Conservation (phyloP, 164 flowering plant genomes). For the Hamamelis virginiana region DNA sequence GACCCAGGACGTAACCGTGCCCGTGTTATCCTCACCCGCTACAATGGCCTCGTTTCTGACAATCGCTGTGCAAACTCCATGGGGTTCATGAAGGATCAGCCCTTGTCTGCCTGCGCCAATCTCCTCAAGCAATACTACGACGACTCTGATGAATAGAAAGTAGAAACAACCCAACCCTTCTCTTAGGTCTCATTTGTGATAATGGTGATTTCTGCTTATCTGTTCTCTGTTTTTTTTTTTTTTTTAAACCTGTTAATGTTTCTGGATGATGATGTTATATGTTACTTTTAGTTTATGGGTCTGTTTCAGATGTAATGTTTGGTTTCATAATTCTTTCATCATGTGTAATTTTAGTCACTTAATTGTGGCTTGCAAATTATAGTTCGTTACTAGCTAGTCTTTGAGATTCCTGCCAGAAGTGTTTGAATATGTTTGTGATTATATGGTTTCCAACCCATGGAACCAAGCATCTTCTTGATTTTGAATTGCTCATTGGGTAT, state of each 20-base stretch:
- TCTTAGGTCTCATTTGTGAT: no score
- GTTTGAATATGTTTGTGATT: no score
- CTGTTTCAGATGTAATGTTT: background rate
- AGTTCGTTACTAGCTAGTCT: background rate
- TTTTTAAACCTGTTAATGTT: background rate
- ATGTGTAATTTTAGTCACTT: background rate
- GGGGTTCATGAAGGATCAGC: conserved; percentile 24
- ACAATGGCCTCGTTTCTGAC: conserved; percentile 22
- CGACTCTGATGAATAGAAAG: background rate
- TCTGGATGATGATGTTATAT: background rate
- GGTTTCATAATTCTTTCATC: background rate
- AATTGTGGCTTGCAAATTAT: background rate
- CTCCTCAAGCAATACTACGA: conserved; percentile 23
- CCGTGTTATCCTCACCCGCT: conserved; percentile 21
- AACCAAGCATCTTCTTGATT: no score
- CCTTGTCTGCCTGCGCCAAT: conserved; percentile 23
- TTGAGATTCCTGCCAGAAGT: background rate
- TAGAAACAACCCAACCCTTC: no score
- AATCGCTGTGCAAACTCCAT: conserved; percentile 27
- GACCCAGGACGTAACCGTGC: conserved; percentile 24
- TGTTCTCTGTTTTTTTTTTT: no score
- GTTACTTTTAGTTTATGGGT: background rate
- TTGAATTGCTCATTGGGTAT: no score
- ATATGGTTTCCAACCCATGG: no score
- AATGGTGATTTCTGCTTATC: no score